These are phyloP conservation scores for Colletotrichum kahawae DNA, from an alignment of 2,329 filamentous ascomycete genomes.

Conservation along the genomic window DNA sequence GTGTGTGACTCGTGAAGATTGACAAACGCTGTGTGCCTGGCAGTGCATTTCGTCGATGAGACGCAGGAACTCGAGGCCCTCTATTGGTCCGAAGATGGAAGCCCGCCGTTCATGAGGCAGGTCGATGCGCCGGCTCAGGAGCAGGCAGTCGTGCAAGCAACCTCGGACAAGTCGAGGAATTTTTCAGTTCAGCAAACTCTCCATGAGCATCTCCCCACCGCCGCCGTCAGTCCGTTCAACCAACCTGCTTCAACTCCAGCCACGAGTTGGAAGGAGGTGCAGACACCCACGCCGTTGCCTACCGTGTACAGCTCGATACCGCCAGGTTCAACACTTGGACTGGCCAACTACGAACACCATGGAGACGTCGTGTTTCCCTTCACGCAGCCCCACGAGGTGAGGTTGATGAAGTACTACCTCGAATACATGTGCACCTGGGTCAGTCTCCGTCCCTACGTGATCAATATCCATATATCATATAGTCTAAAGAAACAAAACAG, in stretches of 20 bases:
- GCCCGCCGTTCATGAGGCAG: background rate
- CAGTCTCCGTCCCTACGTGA: background rate
- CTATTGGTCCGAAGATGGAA: constrained; percentile 6
- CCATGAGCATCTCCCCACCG: background rate
- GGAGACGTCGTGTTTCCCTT: constrained; percentile 24
- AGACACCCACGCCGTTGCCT: background rate
- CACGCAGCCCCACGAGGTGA: constrained; percentile 24
- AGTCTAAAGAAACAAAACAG: background rate
- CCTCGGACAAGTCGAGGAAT: background rate
- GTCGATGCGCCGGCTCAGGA: background rate
- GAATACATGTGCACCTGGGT: constrained; percentile 34
- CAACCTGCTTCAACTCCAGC: background rate
- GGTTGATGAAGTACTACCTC: constrained; percentile 31
- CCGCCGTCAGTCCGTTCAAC: background rate
- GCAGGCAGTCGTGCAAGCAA: background rate
- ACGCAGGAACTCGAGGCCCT: constrained; percentile 15
- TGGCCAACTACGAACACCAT: constrained; percentile 17
- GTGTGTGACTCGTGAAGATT: background rate
- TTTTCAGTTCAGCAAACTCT: background rate
- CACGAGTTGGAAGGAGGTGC: constrained; percentile 12
- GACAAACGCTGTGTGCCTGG: background rate
- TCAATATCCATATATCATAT: background rate
- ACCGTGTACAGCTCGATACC: background rate
- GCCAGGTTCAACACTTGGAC: background rate
- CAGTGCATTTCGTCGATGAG: constrained; percentile 12